phyloP scores from a whole-genome alignment of 2,329 filamentous ascomycete genomes.

The Penicillium sp. region DNA sequence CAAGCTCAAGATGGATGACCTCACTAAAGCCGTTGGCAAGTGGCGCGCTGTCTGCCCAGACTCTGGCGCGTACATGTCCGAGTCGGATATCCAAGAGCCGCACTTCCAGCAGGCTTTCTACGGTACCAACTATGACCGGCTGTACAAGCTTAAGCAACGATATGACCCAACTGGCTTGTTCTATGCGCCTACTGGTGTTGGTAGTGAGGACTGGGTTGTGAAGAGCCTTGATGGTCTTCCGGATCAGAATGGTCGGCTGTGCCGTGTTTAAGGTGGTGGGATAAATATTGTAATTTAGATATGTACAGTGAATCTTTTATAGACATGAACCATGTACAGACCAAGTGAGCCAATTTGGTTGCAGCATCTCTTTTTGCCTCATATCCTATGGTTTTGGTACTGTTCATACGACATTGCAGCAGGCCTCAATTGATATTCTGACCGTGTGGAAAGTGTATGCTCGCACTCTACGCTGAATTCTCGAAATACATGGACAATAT shows the following conservation, averaged over 20 bases:
- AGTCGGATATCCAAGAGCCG: constrained; percentile 46
- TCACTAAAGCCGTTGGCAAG: constrained; percentile 18
- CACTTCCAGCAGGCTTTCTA: constrained; percentile 32
- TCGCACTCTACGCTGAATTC: too few species aligned
- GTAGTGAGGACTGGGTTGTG: constrained; percentile 52
- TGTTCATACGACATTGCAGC: neutral
- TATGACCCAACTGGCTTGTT: constrained; percentile 52
- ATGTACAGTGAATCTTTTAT: neutral
- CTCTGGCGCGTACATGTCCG: constrained; percentile 41
- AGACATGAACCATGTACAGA: neutral
- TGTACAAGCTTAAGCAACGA: constrained; percentile 47
- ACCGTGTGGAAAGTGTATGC: too few species aligned
- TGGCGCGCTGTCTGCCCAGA: constrained; percentile 27
- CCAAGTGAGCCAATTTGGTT: neutral
- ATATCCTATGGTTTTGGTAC: neutral
- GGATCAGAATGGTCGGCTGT: constrained; percentile 42
- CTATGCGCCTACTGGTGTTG: constrained; percentile 51
- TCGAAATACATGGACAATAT: too few species aligned
- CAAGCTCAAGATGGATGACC: constrained; percentile 15
- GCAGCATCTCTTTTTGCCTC: too few species aligned
- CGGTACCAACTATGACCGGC: constrained; percentile 24
- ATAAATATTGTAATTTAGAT: neutral
- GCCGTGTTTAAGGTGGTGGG: constrained; percentile 12
- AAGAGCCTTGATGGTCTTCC: constrained; percentile 28
- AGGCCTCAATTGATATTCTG: too few species aligned